Conservation (phyloP, 495 filamentous ascomycete genomes). For the Cercophora newfieldiana region DNA sequence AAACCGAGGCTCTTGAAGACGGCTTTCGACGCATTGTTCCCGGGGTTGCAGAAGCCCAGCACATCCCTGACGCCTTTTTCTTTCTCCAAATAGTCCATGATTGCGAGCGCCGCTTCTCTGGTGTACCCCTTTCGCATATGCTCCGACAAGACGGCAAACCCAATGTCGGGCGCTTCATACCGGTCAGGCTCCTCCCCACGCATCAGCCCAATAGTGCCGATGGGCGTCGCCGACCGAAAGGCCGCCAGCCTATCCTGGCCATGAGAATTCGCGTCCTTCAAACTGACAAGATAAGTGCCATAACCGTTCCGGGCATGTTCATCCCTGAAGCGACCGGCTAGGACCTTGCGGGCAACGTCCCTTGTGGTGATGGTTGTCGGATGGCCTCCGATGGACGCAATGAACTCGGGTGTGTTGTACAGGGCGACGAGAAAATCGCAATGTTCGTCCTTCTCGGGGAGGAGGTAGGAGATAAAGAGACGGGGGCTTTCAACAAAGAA, state of each 20-base stretch:
- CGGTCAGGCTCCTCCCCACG: slow-evolving; percentile 28
- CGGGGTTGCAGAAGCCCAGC: slow-evolving; percentile 26
- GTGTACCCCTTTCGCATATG: slow-evolving; percentile 42
- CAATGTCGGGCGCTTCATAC: slow-evolving; percentile 38
- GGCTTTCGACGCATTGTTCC: slow-evolving; percentile 29
- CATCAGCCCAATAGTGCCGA: slow-evolving; percentile 36
- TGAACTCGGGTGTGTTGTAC: slow-evolving; percentile 40
- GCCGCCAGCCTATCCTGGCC: background rate
- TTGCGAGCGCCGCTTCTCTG: slow-evolving; percentile 35
- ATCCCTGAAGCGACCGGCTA: slow-evolving; percentile 23
- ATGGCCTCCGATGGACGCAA: slow-evolving; percentile 26
- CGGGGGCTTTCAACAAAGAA: slow-evolving; percentile 37
- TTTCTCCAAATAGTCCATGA: slow-evolving; percentile 33
- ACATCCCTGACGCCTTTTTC: slow-evolving; percentile 27
- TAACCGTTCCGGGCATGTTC: slow-evolving; percentile 35
- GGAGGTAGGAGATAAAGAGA: slow-evolving; percentile 37
- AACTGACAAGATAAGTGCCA: slow-evolving; percentile 35
- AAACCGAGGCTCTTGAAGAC: slow-evolving; percentile 41
- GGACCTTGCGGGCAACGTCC: slow-evolving; percentile 26
- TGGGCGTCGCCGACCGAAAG: slow-evolving; percentile 10
- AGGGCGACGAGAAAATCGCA: slow-evolving; percentile 39
- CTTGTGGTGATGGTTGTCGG: slow-evolving; percentile 26
- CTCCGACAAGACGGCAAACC: slow-evolving; percentile 36
- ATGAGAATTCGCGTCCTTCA: slow-evolving; percentile 2
- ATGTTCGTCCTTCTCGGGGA: slow-evolving; percentile 31